Percentiles rank a stretch among this genome's conserved stretches.
Evolutionary conservation across 2,329 filamentous ascomycete species (phyloP).

Genomic region (Diplodia intermedia): DNA sequence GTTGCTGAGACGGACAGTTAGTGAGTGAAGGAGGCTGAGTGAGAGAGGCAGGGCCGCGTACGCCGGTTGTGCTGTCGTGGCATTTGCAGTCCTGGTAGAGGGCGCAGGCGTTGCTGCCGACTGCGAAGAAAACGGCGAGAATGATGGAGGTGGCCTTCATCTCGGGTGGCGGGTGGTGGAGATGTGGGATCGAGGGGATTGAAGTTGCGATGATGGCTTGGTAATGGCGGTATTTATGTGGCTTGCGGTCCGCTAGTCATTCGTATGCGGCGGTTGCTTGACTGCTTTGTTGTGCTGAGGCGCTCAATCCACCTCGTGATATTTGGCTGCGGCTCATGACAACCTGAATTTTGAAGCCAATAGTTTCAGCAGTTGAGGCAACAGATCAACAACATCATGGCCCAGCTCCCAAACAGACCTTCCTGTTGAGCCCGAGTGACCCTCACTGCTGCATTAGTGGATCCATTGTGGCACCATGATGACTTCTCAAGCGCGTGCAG

Average conservation of each 20-base stretch:
- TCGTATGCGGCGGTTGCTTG: too few relatives aligned
- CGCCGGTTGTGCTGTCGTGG: slow-evolving; percentile 4
- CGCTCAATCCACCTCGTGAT: neutral
- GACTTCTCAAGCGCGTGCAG: neutral
- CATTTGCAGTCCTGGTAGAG: slow-evolving; percentile 16
- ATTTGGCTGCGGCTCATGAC: neutral
- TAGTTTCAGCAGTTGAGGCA: neutral
- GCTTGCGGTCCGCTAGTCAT: too few relatives aligned
- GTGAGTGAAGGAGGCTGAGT: too few relatives aligned
- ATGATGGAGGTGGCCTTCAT: slow-evolving; percentile 8
- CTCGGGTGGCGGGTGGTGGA: neutral
- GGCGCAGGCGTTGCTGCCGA: slow-evolving; percentile 20
- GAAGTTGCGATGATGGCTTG: neutral
- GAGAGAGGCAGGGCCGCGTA: neutral
- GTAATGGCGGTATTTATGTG: too few relatives aligned
- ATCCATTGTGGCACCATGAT: neutral
- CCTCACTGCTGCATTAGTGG: neutral
- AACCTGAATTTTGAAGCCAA: neutral
- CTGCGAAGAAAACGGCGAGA: neutral
- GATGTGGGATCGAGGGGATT: neutral
- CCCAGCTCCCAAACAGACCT: neutral
- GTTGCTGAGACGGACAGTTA: neutral
- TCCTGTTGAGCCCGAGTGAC: neutral
- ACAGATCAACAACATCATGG: neutral
- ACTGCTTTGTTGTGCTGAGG: neutral